Evolutionary conservation across 306 rosid species (phyloP), one percentile per base, ranked within the genome.

Genomic region (Vigna nakashimae): DNA sequence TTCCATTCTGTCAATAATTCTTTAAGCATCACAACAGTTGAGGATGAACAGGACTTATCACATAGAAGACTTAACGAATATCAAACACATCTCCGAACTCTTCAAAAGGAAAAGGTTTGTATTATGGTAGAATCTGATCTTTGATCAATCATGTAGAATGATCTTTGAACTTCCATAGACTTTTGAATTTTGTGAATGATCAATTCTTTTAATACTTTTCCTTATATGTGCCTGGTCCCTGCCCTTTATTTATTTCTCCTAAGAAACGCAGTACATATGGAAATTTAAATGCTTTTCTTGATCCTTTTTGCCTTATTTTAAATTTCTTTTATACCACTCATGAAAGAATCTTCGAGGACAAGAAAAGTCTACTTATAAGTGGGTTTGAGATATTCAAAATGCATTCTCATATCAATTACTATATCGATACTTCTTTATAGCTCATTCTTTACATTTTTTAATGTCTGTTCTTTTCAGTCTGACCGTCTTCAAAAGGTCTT

Each of bases 21-120:
- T 30, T 56, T 80, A 8, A 60, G 84, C 55, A 62, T 71, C 77
- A 68, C 87, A 62, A 30, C 81, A 48, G 62, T 69, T 73, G 64
- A 77, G 46, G 98, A 87, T 34, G 98, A 92, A 17, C 90, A 89
- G 22, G 98, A 95, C 79, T 76, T 92, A 80, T 95, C 98, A 0
- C 82, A 86, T 63, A 88, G 98, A 86, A 92, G 90, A 88, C 92
- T 95, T 7, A 92, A 85, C 71, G 98, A 95, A 69, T 89, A 83
- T 82, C 97, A 92, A 87, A 84, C 84, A 8, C 93, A 86, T 80
- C 95, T 95, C 36, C 91, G 84, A 59, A 30, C 84, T 73, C 91
- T 95, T 82, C 97, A 95, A 82, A 95, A 89, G 83, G 98, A 95
- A 83, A 95, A 95, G 97, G 98, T 92, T 81, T 53, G 79, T 32